Evolutionary conservation across 2,329 filamentous ascomycete genomes (phyloP), one percentile per base, ranked within the genome.

Genomic region (Helotiales sp.): DNA sequence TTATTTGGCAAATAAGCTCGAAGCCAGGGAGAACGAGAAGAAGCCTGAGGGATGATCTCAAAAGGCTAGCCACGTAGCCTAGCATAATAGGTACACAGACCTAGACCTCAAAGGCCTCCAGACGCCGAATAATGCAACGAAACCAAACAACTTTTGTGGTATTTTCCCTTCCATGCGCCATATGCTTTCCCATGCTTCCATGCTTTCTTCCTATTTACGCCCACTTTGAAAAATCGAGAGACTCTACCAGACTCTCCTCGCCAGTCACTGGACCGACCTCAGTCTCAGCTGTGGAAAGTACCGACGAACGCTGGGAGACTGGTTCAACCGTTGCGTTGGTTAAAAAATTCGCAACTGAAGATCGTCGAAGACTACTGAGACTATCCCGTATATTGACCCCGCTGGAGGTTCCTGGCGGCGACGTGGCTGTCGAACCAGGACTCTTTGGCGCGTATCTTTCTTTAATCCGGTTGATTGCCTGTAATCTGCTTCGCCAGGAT

Each of bases 401-500:
- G 30, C 67, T 75, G 15, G 82, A 67, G 11, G 75, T 72, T 7
- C 70, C 72, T n/a, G 82, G 69, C 32, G 72, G 74, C 22, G 75
- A 76, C 2, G 66, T 71, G 49, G 70, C 64, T 30, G 72, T 73
- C 13, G 83, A 78, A 24, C 47, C 65, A 37, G 66, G 32, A 20
- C 67, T 57, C 71, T 84, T 87, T 8, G 81, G 80, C 1, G 81
- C 82, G 72, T 90, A 85, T 67, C 86, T 87, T 66, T 96, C 92
- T 30, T 93, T 88, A 59, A 99, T 85, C 52, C 89, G 87, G 77
- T 91, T 91, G 77, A 99, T 96, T 77, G 95, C 92, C 58, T 91
- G 88, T 13, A 98, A 85, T 58, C 96, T 89, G 73, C 91, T 92
- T 66, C 93, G 89, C 96, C 96, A 98, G 8, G 93, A 92, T 11